phyloP scores from a whole-genome alignment of 163 green algal genomes.

The Smithsoniella earleae region DNA sequence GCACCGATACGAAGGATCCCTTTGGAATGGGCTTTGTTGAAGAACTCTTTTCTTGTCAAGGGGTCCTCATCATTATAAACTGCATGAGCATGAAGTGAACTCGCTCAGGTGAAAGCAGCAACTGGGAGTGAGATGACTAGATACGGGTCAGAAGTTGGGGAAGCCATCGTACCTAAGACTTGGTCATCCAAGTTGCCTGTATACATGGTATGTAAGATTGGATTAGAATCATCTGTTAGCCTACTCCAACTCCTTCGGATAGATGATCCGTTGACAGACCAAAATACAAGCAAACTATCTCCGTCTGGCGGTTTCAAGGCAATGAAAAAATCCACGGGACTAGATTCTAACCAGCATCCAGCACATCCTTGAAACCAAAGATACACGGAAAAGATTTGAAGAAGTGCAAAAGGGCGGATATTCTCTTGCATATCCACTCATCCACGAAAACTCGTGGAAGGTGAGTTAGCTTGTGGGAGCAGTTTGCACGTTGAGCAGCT shows the following conservation, averaged over 20 bases:
- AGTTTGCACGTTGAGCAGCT: not conserved
- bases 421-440: too few species aligned
- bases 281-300: not conserved
- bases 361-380: not conserved
- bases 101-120: too few species aligned
- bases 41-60: not conserved
- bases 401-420: too few species aligned
- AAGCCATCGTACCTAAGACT: not conserved
- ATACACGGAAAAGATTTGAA: too few species aligned
- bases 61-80: constrained; percentile 27
- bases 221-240: not conserved
- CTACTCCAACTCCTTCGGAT: not conserved
- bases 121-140: too few species aligned
- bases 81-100: not conserved
- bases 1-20: not conserved
- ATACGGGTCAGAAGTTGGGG: not conserved
- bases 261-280: not conserved
- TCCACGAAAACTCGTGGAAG: not conserved
- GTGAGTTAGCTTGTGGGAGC: not conserved
- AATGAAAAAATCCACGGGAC: constrained; percentile 10
- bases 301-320: constrained; percentile 16
- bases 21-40: constrained; percentile 18
- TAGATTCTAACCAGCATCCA: not conserved
- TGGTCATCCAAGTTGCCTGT: not conserved
- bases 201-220: constrained; percentile 4